These are phyloP conservation scores for Whalleya microplaca DNA, from an alignment of 2,329 filamentous ascomycete species.

Conservation along the genomic window DNA sequence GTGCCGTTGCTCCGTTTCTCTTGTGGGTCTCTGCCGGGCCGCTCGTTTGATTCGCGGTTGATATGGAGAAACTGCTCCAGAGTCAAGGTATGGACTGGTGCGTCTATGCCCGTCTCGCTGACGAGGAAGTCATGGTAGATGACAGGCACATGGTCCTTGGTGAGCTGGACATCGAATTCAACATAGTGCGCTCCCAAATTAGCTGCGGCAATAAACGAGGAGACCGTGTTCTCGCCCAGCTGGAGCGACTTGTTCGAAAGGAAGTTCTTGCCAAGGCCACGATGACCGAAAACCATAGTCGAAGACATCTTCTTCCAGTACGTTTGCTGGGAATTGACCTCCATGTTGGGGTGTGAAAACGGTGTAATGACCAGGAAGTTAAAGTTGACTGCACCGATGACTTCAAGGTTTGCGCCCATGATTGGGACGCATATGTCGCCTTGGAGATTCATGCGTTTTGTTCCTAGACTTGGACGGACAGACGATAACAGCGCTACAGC, in stretches of 20 bases:
- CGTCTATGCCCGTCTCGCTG: slow-evolving; percentile 95
- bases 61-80: slow-evolving; percentile 95
- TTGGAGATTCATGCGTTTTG: slow-evolving; percentile 87
- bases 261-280: slow-evolving; percentile 88
- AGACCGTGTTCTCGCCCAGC: slow-evolving; percentile 93
- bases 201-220: slow-evolving; percentile 93
- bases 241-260: slow-evolving; percentile 84
- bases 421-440: slow-evolving; percentile 93
- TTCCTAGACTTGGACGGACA: slow-evolving; percentile 80
- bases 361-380: slow-evolving; percentile 95
- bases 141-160: slow-evolving; percentile 97
- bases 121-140: slow-evolving; percentile 99
- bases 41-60: slow-evolving; percentile 61
- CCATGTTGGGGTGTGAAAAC: slow-evolving; percentile 92
- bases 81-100: slow-evolving; percentile 92
- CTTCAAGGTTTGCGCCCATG: slow-evolving; percentile 79
- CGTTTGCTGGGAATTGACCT: slow-evolving; percentile 84
- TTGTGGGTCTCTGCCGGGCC: slow-evolving; percentile 33
- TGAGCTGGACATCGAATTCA: slow-evolving; percentile 89
- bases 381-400: slow-evolving; percentile 95
- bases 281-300: slow-evolving; percentile 77
- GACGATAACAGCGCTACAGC: slow-evolving; percentile 87
- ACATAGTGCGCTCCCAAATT: slow-evolving; percentile 83
- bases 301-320: slow-evolving; percentile 95
- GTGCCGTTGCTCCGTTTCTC: slow-evolving; percentile 32